Base-by-base conservation (phyloP, 805 yeast genomes). In the Yarrowia porcina region DNA sequence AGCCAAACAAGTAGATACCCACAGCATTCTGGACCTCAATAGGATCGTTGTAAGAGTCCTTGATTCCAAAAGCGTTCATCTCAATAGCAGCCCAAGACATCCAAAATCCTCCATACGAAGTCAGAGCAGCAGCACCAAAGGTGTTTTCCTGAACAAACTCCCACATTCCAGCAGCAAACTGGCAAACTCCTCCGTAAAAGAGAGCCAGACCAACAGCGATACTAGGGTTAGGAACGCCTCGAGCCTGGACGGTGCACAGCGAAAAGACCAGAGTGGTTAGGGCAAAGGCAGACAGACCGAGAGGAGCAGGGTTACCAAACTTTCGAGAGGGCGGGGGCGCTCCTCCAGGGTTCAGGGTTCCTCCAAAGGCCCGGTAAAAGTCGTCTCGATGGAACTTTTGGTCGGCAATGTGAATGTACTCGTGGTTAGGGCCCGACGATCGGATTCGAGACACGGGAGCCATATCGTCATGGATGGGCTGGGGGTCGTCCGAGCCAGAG, bases 81-180 rank as follows among this genome's bases (percentile, higher is more conserved):
- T 69, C 70, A 47, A 85, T 77, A 9, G 86, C 86, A 65, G 82
- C 88, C 76, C 80, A 85, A 13, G 84, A 74, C 74, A 83, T 79
- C 89, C 89, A 85, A 71, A 84, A 85, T 0, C 84, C 88, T 38
- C 86, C 89, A 65, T 28, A 77, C 6, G 64, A 75, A 61, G 69
- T 66, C 69, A 68, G 75, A 65, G 63, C 80, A 73, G 82, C 75
- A 39, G 83, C 87, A 80, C 87, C 88, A 75, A 85, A 85, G 36
- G 87, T 82, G 73, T 83, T 83, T 67, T 85, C 88, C 35, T 80
- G 76, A 12, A 83, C 85, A 72, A 84, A 77, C 70, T 84, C 88
- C 81, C 86, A 85, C 83, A 85, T 81, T 52, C 88, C 88, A 20
- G 88, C 88, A 36, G 83, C 71, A 52, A 83, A 72, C 70, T 84